Conservation (phyloP, 148 eudicot species). For the Polygonum maritimum region DNA sequence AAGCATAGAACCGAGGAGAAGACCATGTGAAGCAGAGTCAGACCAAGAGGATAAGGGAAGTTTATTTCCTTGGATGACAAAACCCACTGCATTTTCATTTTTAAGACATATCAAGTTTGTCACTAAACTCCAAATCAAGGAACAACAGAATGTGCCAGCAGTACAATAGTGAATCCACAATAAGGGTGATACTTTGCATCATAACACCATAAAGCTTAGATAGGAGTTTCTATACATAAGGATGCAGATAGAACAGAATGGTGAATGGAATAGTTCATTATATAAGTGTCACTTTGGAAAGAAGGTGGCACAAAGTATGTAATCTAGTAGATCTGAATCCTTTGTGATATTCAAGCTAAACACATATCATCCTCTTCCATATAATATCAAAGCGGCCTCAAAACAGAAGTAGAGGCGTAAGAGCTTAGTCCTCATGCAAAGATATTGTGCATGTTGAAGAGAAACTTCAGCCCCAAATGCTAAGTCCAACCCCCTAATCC, state of each 20-base stretch:
- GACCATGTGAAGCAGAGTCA: constrained; percentile 97
- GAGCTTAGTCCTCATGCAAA: background rate
- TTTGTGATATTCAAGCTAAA: background rate
- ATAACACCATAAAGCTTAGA: background rate
- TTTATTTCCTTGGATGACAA: constrained; percentile 93
- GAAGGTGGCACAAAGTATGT: background rate
- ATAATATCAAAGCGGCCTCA: background rate
- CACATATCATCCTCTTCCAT: background rate
- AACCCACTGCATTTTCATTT: constrained; percentile 83
- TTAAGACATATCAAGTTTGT: background rate
- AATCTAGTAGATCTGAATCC: background rate
- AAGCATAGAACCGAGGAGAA: constrained; percentile 91
- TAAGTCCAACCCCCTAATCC: background rate
- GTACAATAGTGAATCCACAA: background rate
- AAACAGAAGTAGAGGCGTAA: background rate
- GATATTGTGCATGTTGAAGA: background rate
- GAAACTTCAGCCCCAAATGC: background rate
- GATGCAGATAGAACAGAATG: background rate
- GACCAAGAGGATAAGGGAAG: constrained; percentile 96
- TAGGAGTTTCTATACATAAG: background rate
- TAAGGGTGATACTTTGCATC: background rate
- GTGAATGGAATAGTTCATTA: background rate
- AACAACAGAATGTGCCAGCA: background rate
- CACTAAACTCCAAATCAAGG: background rate
- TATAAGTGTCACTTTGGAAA: background rate